Conservation (phyloP, 495 filamentous ascomycete genomes). For the Chlorociboria aeruginascens region DNA sequence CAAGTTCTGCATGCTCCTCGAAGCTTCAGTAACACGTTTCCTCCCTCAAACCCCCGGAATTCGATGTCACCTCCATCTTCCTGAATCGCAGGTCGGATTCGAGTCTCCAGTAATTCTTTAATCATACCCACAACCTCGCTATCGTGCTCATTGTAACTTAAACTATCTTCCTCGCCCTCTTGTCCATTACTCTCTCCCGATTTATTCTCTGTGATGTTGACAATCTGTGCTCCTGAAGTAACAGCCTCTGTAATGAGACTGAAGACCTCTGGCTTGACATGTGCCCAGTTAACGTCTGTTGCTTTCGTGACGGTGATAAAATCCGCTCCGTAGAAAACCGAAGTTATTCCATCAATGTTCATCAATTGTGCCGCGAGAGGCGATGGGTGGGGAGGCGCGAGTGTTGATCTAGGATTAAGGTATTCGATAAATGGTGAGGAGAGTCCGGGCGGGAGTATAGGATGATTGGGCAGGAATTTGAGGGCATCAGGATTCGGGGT, state of each 20-base stretch:
- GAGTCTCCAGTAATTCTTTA: constrained; percentile 93
- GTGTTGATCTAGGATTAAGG: constrained; percentile 72
- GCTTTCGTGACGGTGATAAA: constrained; percentile 96
- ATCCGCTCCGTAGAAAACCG: constrained; percentile 89
- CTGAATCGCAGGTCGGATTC: constrained; percentile 89
- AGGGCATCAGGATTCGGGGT: constrained; percentile 88
- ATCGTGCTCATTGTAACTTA: constrained; percentile 74
- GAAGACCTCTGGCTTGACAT: constrained; percentile 92
- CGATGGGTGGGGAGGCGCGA: constrained; percentile 85
- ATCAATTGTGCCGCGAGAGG: constrained; percentile 81
- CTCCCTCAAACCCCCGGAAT: constrained; percentile 77
- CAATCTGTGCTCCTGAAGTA: constrained; percentile 68
- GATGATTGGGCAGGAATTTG: constrained; percentile 87
- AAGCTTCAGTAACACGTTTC: constrained; percentile 75
- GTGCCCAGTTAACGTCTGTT: constrained; percentile 77
- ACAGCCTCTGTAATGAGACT: constrained; percentile 86
- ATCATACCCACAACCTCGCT: constrained; percentile 95
- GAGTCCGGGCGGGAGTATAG: constrained; percentile 62
- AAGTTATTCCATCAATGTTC: constrained; percentile 80
- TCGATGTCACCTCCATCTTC: constrained; percentile 98
- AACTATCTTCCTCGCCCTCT: constrained; percentile 49
- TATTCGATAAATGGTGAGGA: constrained; percentile 80
- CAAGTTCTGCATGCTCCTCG: constrained; percentile 90
- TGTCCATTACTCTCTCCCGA: constrained; percentile 36
- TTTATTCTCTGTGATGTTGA: constrained; percentile 55